Percentiles rank a stretch among this genome's conserved stretches.
Evolutionary conservation across 1,139 yeast species (phyloP).

Genomic region (Sugiyamaella novakii): DNA sequence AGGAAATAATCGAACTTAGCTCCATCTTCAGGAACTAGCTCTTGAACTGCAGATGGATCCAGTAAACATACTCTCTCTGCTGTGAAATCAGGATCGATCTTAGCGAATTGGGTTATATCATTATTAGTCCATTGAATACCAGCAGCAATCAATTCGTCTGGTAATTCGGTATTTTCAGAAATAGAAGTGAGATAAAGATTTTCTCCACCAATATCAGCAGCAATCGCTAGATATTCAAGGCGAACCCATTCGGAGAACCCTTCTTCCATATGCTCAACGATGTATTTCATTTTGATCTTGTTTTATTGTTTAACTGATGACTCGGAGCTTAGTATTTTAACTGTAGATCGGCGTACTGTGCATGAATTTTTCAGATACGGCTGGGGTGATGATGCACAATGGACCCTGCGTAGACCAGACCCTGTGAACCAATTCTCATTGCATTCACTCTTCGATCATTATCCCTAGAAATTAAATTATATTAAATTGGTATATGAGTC

Average conservation of each 20-base stretch:
- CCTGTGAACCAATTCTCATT: too few relatives aligned
- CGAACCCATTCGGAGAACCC: slow-evolving; percentile 97
- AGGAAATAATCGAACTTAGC: slow-evolving; percentile 77
- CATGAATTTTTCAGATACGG: slow-evolving; percentile 12
- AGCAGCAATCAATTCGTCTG: slow-evolving; percentile 56
- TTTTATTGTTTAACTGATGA: neutral
- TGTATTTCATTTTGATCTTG: slow-evolving; percentile 54
- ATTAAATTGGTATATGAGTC: too few relatives aligned
- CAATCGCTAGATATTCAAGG: slow-evolving; percentile 80
- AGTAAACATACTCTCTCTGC: slow-evolving; percentile 70
- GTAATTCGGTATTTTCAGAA: slow-evolving; percentile 60
- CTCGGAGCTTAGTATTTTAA: too few relatives aligned
- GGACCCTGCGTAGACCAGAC: slow-evolving; percentile 12
- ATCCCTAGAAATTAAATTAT: too few relatives aligned
- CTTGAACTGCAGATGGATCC: slow-evolving; percentile 83
- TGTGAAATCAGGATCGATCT: slow-evolving; percentile 47
- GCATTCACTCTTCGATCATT: too few relatives aligned
- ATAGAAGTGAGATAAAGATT: slow-evolving; percentile 79
- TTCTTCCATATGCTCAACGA: slow-evolving; percentile 96
- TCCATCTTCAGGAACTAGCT: slow-evolving; percentile 70
- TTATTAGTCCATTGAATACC: slow-evolving; percentile 82
- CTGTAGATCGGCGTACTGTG: neutral
- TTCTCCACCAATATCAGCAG: slow-evolving; percentile 75
- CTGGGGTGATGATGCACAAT: neutral
- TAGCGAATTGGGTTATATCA: slow-evolving; percentile 58